Base-by-base conservation (phyloP, 208 protist species). In the Leptomonas pyrrhocoris region DNA sequence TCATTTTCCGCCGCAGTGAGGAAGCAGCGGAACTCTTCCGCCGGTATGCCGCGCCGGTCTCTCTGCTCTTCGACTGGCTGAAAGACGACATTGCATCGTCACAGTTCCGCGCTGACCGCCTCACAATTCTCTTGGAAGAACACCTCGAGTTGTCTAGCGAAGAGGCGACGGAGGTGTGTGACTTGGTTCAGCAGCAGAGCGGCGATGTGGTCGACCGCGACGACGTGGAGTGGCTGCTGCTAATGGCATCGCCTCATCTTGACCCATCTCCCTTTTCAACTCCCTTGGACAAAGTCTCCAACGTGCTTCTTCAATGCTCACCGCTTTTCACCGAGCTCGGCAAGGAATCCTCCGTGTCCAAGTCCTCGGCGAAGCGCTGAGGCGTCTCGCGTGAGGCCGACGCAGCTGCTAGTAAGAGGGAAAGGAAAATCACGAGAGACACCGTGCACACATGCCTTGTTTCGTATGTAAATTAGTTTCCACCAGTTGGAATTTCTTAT, bases 181-280 rank as follows among this genome's bases (percentile, higher is more conserved):
- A 54, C 6, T 43, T 77, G 21, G 75, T 75, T 12, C 51, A 59
- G 21, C 38, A 64, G 18, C 66, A 80, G 8, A 18, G 23, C 31
- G 71, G 76, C 31, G 77, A 73, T 46, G 79, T 93, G 28, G 59
- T 53, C 28, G 77, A 77, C 25, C 49, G 46, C 31, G 73, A 84
- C 7, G 82, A 92, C 31, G 68, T 96, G n/a, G 65, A 83, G 19
- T 79, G 80, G 54, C 75, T 94, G 53, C 72, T 94, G 25, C 73
- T 82, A 63, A 38, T 77, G 42, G 75, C 84, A 2, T 72, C 83
- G 25, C 42, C 64, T 4, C 86, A 83, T 68, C 45, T 88, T 12
- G 80, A 92, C 50, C 85, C 92, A 2, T 94, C 87, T 28, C 92
- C 92, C 11, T 96, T 94, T 66, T 61, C 74, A 0, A 53, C 80